Conservation (phyloP, 495 filamentous ascomycete genomes). For the Penicillium crystallinum region DNA sequence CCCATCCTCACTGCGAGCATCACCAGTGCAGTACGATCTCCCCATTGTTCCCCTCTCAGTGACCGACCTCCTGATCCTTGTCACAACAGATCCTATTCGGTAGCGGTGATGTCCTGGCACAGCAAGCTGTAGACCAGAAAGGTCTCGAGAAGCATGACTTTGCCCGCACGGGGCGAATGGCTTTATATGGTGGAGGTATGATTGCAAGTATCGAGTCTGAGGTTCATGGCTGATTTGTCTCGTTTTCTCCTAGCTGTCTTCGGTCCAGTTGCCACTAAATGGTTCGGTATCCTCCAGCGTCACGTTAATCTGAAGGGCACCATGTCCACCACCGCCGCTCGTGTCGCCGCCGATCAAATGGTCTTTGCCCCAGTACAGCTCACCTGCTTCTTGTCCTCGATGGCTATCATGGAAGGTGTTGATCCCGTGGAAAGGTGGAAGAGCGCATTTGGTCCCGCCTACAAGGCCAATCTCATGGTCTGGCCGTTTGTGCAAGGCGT, state of each 20-base stretch:
- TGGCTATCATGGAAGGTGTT: conserved; percentile 82
- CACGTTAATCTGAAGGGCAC: conserved; percentile 59
- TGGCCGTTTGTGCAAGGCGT: conserved; percentile 89
- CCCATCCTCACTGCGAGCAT: conserved; percentile 85
- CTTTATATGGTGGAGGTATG: conserved; percentile 82
- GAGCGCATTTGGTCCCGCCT: conserved; percentile 58
- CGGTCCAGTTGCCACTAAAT: conserved; percentile 82
- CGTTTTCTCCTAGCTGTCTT: conserved; percentile 60
- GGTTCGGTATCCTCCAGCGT: conserved; percentile 77
- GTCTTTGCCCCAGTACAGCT: conserved; percentile 81
- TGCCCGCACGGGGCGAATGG: conserved; percentile 81
- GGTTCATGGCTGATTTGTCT: conserved; percentile 6
- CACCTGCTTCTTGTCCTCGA: conserved; percentile 73
- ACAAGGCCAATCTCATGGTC: conserved; percentile 82
- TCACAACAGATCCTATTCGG: conserved; percentile 70
- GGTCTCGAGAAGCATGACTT: conserved; percentile 77
- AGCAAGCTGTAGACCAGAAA: conserved; percentile 82
- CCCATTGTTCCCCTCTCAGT: not conserved
- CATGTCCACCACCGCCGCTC: conserved; percentile 68
- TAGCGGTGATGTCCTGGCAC: conserved; percentile 85
- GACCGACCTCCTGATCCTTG: not conserved
- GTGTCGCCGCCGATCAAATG: conserved; percentile 79
- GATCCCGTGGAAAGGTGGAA: conserved; percentile 65
- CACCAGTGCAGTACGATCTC: conserved; percentile 62
- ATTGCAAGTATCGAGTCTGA: conserved; percentile 1